Conservation (phyloP, 2,329 filamentous ascomycete species). For the Rugonectria rugulosa region DNA sequence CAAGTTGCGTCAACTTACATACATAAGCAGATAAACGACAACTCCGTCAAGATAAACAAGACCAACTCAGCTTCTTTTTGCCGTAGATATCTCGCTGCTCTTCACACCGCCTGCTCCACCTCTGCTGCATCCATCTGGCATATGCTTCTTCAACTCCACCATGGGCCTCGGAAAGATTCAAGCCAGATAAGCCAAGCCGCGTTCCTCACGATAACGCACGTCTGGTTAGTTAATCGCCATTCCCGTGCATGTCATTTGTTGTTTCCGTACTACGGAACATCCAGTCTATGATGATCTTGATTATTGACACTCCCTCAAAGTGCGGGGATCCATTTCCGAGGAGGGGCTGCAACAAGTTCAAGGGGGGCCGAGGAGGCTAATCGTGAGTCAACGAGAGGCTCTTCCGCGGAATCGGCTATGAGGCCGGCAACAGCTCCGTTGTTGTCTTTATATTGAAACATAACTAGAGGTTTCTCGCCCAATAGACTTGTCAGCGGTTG, state of each 20-base stretch:
- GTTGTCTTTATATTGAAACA: not conserved
- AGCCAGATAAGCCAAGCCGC: not conserved
- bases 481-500: not conserved
- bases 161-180: not conserved
- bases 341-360: not conserved
- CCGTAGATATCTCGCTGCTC: slow-evolving; percentile 1
- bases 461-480: not conserved
- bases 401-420: not conserved
- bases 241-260: not conserved
- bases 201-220: not conserved
- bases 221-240: not conserved
- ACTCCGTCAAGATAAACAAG: not conserved
- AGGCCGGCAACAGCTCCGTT: not conserved
- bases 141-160: not conserved
- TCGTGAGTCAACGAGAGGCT: not conserved
- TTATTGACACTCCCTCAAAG: not conserved
- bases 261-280: slow-evolving; percentile 2
- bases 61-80: not conserved
- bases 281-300: not conserved
- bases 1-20: no score
- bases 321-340: slow-evolving; percentile 4
- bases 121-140: no score
- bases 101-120: slow-evolving; percentile 5
- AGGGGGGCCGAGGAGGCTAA: not conserved
- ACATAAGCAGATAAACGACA: no score